phyloP scores from a whole-genome alignment of 2,329 filamentous ascomycete species.

The Chaetomium sp. region DNA sequence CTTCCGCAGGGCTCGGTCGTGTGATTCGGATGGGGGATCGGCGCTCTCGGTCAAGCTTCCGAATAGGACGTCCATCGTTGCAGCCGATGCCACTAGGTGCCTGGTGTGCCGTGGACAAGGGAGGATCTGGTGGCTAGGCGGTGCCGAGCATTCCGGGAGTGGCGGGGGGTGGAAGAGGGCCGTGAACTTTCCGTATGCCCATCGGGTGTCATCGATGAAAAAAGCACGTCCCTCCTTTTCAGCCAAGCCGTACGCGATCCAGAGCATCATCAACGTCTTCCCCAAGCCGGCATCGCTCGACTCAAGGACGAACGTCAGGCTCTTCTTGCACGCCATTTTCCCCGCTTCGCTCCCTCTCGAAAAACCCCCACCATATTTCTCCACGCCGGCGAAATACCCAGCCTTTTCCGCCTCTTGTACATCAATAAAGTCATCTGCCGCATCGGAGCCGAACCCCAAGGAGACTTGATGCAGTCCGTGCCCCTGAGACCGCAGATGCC shows the following conservation, averaged over 20 bases:
- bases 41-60: constrained; percentile 57
- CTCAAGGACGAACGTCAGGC: constrained; percentile 78
- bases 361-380: constrained; percentile 33
- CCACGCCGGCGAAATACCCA: constrained; percentile 59
- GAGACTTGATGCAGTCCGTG: constrained; percentile 41
- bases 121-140: constrained; percentile 73
- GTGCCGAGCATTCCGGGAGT: constrained; percentile 65
- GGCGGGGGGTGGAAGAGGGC: constrained; percentile 72
- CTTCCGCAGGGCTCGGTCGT: constrained; percentile 55
- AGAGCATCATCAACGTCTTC: constrained; percentile 74
- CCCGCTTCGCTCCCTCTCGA: constrained; percentile 41
- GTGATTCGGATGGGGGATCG: constrained; percentile 49
- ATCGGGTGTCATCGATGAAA: constrained; percentile 82
- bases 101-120: constrained; percentile 76
- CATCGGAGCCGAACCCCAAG: constrained; percentile 52
- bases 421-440: constrained; percentile 72
- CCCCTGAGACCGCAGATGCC: constrained; percentile 50
- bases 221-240: constrained; percentile 73
- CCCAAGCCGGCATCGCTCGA: constrained; percentile 75
- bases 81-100: constrained; percentile 73
- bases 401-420: constrained; percentile 68
- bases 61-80: constrained; percentile 67
- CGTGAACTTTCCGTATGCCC: constrained; percentile 77
- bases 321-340: constrained; percentile 65
- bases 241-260: constrained; percentile 81